Evolutionary conservation across 495 filamentous ascomycete species (phyloP), one percentile per base, ranked within the genome.

Genomic region (Platismatia glauca): DNA sequence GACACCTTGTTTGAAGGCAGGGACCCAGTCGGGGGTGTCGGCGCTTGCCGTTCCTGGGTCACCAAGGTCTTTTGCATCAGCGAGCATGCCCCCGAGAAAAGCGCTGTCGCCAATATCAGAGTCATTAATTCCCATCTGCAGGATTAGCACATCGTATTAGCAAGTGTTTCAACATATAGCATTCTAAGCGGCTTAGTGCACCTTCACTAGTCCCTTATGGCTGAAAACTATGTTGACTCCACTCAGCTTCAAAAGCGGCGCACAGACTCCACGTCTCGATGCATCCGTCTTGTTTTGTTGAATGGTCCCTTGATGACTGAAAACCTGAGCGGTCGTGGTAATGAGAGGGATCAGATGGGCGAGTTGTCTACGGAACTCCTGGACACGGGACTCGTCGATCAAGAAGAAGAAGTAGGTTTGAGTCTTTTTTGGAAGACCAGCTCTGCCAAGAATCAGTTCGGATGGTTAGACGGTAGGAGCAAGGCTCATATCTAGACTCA

Each of bases 361-460:
- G 31, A 76, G 66, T 33, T 72, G 66, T 9, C 52, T 56, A 7
- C 72, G 65, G 62, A 76, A 76, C 18, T 44, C 66, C 27, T 69
- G 62, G 56, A 70, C 61, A 37, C 57, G 55, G 15, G 55, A 59
- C 12, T 64, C 37, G 22, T 67, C 66, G 39, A 76, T 70, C 4
- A 66, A 61, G 67, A 76, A 76, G 46, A 75, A 75, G 27, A 61
- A 62, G 55, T 67, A 73, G 34, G 60, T 60, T 59, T 76, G 66
- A 48, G 64, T 64, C 58, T 71, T 67, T 63, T 73, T 75, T n/a
- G 72, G 68, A 7, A 76, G 65, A 59, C 74, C 67, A 20, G 69
- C 68, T 53, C 73, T 75, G 31, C 33, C 6, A 72, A 58, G 34
- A 44, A 31, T 67, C 24, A 67, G 60, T 37, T n/a, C n/a, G 9